These are phyloP conservation scores for Gaeumannomyces tritici DNA, from an alignment of 2,329 filamentous ascomycete species.

Conservation along the genomic window DNA sequence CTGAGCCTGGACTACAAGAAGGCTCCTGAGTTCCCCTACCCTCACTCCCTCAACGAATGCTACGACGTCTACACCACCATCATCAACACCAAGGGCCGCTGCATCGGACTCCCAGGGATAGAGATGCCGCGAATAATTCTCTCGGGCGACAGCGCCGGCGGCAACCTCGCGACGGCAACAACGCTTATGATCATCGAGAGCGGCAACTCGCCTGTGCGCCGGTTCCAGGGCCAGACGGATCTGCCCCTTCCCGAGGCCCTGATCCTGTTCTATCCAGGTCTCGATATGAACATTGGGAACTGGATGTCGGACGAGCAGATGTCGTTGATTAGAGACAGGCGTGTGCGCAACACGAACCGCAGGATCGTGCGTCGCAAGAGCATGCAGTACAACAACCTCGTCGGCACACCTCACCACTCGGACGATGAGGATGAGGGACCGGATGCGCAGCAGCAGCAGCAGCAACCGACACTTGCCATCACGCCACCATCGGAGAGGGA, in stretches of 20 bases:
- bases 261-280: constrained; percentile 75
- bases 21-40: constrained; percentile 76
- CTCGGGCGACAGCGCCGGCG: constrained; percentile 73
- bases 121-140: constrained; percentile 59
- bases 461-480: constrained; percentile 1
- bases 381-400: constrained; percentile 77
- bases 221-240: constrained; percentile 44
- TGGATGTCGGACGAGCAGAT: constrained; percentile 99
- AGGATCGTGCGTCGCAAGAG: constrained; percentile 75
- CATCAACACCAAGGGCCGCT: constrained; percentile 61
- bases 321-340: constrained; percentile 79
- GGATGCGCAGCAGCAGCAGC: constrained; percentile 7
- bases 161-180: constrained; percentile 70
- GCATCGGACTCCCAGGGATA: constrained; percentile 63
- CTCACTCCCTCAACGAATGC: constrained; percentile 78
- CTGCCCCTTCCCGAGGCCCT: constrained; percentile 72
- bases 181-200: constrained; percentile 85
- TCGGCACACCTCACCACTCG: constrained; percentile 73
- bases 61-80: constrained; percentile 77
- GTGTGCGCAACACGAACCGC: constrained; percentile 66
- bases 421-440: constrained; percentile 56
- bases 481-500: constrained; percentile 13
- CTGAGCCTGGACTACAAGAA: constrained; percentile 87
- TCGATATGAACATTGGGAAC: constrained; percentile 96
- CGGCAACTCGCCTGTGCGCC: constrained; percentile 43